Evolutionary conservation across 2,329 filamentous ascomycete species (phyloP).

Genomic region (Penicillium concentricum): DNA sequence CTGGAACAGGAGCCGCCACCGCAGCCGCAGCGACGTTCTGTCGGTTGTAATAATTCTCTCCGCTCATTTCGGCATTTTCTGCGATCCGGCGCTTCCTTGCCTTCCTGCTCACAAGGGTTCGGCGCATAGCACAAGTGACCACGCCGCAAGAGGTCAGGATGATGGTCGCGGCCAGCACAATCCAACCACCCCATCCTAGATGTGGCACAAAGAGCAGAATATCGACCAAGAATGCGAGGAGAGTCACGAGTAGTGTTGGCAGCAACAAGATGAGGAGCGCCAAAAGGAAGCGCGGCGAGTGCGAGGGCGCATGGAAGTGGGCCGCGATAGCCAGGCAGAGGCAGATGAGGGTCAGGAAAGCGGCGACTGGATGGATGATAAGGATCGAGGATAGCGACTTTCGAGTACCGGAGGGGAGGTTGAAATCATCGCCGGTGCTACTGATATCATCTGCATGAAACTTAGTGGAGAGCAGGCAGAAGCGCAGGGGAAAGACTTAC

Average conservation of each 20-base stretch:
- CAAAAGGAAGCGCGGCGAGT: constrained; percentile 86
- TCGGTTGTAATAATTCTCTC: constrained; percentile 82
- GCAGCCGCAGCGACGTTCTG: constrained; percentile 41
- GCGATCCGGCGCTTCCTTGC: constrained; percentile 88
- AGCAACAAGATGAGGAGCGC: constrained; percentile 82
- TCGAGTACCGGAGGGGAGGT: constrained; percentile 63
- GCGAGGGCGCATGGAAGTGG: constrained; percentile 82
- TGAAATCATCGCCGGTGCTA: constrained; percentile 54
- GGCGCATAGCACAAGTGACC: constrained; percentile 90
- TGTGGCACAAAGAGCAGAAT: constrained; percentile 93
- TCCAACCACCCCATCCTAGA: constrained; percentile 88
- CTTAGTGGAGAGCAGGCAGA: constrained; percentile 16
- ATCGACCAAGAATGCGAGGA: constrained; percentile 89
- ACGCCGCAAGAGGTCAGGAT: constrained; percentile 78
- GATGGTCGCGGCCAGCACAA: constrained; percentile 85
- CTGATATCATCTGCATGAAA: constrained; percentile 32
- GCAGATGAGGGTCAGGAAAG: constrained; percentile 80
- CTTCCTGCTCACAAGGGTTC: constrained; percentile 86
- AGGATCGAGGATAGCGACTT: constrained; percentile 80
- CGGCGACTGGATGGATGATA: constrained; percentile 88
- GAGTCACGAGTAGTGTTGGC: constrained; percentile 76
- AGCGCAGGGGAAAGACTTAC: constrained; percentile 53
- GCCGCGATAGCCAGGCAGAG: constrained; percentile 75
- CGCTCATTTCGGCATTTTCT: constrained; percentile 96
- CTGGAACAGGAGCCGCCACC: constrained; percentile 22